Evolutionary conservation across 331 rosid genomes (phyloP).

Genomic region (Stylosanthes scabra): DNA sequence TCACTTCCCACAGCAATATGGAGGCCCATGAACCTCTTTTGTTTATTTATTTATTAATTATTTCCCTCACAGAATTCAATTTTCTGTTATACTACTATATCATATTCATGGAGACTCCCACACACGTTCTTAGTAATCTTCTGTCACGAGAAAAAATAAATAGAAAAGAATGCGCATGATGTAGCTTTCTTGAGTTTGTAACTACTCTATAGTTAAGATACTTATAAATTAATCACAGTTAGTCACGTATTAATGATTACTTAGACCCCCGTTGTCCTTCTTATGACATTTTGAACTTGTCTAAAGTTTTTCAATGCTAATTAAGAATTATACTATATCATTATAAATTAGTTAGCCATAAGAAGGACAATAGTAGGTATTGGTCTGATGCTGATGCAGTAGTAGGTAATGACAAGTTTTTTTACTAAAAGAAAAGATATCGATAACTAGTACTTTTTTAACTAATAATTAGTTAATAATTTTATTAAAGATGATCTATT

Average conservation of each 20-base stretch:
- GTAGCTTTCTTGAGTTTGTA: background rate
- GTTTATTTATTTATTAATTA: slow-evolving; percentile 36
- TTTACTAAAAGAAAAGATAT: too few species aligned
- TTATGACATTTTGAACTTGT: slow-evolving; percentile 28
- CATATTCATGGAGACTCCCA: slow-evolving; percentile 44
- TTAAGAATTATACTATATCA: slow-evolving; percentile 16
- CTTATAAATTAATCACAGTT: slow-evolving; percentile 26
- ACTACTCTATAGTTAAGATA: slow-evolving; percentile 8
- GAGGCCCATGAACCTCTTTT: slow-evolving; percentile 43
- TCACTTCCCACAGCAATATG: slow-evolving; percentile 52
- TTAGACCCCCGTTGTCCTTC: slow-evolving; percentile 37
- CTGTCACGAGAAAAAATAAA: too few species aligned
- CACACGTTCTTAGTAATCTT: slow-evolving; percentile 46
- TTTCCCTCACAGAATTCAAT: slow-evolving; percentile 43
- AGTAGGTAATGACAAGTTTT: too few species aligned
- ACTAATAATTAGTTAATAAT: too few species aligned
- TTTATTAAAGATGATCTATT: too few species aligned
- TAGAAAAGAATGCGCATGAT: slow-evolving; percentile 22
- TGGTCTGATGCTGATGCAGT: too few species aligned
- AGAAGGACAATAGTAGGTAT: too few species aligned
- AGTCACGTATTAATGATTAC: slow-evolving; percentile 47
- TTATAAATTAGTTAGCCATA: slow-evolving; percentile 26
- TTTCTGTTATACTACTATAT: slow-evolving; percentile 19
- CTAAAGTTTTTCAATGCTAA: slow-evolving; percentile 31
- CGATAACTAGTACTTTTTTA: too few species aligned